Evolutionary conservation across 2,329 filamentous ascomycete species (phyloP), one percentile per base, ranked within the genome.

Genomic region (Talaromyces rugulosus): DNA sequence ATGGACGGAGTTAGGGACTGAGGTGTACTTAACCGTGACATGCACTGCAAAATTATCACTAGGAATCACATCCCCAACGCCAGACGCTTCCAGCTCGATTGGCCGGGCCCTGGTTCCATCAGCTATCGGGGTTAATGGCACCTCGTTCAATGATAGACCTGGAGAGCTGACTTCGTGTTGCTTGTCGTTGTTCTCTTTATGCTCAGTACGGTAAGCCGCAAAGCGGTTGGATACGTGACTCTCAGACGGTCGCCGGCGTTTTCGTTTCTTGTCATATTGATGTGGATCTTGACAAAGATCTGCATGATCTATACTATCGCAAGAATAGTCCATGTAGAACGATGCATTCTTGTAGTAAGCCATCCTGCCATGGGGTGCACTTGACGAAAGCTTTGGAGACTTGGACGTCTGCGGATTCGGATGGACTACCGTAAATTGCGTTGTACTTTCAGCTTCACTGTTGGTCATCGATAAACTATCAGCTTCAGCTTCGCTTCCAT

Each of bases 261-360:
- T 16, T 16, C 14, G 50, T 6, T 53, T 53, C 50, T 53, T 30
- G 50, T 18, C 30, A 4, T 53, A 18, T 31, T 4, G 12, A 18
- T n/a, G 31, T 9, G 33, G 12, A 9, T n/a, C 18, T 27, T 30
- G 18, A 7, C 30, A 16, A 16, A 28, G 16, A 27, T 40, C 36
- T 27, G 27, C 44, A 27, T 27, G 18, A 23, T 55, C 55, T 12
- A 40, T 6, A 8, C 31, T 34, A 16, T 63, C 62, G 14, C 58
- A 47, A 16, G 51, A 81, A 3, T 95, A 76, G 72, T 96, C 92
- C 1, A 88, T 92, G 72, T 87, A 95, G 72, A 95, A 96, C 0
- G 85, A 85, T 1, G 89, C 89, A 30, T 89, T 90, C 63, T 84
- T 91, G 72, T 94, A 96, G 70, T 93, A 96, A 18, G 56, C 58